These are phyloP conservation scores for Backusella sp. DNA, from an alignment of 192 early-diverging fungal species.

Conservation along the genomic window DNA sequence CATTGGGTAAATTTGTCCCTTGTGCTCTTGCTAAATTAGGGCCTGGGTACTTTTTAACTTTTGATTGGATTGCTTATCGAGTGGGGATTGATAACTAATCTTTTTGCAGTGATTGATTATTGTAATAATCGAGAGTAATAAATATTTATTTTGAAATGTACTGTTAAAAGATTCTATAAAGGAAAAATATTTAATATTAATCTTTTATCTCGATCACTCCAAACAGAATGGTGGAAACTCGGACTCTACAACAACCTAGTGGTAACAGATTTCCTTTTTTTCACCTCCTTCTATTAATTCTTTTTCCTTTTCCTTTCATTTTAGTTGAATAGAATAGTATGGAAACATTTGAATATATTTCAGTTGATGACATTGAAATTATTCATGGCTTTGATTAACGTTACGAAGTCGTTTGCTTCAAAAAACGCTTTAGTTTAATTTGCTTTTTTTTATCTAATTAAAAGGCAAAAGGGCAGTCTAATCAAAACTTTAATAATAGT, in stretches of 20 bases:
- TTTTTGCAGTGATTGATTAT: not conserved
- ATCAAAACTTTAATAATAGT: not conserved
- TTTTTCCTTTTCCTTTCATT: no score
- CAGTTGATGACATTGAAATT: no score
- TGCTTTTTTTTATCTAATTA: not conserved
- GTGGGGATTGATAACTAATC: not conserved
- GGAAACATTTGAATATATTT: no score
- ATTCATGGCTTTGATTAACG: no score
- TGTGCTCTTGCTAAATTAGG: conserved; percentile 11
- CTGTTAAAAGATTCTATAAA: not conserved
- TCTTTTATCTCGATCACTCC: not conserved
- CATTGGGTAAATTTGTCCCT: conserved; percentile 6
- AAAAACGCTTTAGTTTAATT: not conserved
- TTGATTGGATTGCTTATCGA: not conserved
- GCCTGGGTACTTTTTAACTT: conserved; percentile 5
- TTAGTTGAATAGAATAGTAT: no score
- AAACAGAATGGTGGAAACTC: no score
- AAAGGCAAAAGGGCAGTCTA: not conserved
- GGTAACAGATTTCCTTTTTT: no score
- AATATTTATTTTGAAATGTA: not conserved
- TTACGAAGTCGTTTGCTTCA: no score
- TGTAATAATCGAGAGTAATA: not conserved
- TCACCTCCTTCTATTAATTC: no score
- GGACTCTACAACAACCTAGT: no score
- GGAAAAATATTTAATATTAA: not conserved